Conservation (phyloP, 257 asterid species). For the Nicotiana undulata region DNA sequence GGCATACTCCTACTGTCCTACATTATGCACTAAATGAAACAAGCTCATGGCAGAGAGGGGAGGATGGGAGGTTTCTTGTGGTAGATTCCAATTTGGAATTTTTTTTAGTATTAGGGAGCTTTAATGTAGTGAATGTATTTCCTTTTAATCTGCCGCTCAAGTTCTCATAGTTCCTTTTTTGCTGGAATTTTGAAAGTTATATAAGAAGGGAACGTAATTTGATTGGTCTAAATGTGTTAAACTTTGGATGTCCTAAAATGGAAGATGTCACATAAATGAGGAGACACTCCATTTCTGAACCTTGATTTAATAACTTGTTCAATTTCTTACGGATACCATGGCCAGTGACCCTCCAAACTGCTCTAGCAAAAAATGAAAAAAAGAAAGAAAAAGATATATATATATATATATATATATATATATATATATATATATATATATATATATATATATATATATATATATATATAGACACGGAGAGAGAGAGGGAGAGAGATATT, state of each 20-base stretch:
- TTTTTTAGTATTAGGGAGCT: background rate
- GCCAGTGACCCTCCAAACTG: background rate
- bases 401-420: no score
- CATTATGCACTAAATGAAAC: background rate
- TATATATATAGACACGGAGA: no score
- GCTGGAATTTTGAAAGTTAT: background rate
- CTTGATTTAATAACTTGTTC: background rate
- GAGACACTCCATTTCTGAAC: background rate
- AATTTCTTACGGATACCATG: background rate
- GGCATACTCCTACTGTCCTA: background rate
- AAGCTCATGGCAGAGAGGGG: background rate
- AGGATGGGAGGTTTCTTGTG: background rate
- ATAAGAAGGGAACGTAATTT: background rate
- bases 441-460: no score
- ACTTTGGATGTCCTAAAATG: background rate
- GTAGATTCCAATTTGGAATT: background rate
- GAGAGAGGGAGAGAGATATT: background rate
- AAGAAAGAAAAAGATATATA: no score
- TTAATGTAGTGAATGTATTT: background rate
- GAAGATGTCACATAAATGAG: background rate
- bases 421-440: no score
- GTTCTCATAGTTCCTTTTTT: background rate
- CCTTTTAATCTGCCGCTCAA: background rate
- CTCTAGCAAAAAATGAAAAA: background rate
- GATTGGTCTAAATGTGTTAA: background rate